Evolutionary conservation across 768 basidiomycete species (phyloP).

Genomic region (Calocera cornea): DNA sequence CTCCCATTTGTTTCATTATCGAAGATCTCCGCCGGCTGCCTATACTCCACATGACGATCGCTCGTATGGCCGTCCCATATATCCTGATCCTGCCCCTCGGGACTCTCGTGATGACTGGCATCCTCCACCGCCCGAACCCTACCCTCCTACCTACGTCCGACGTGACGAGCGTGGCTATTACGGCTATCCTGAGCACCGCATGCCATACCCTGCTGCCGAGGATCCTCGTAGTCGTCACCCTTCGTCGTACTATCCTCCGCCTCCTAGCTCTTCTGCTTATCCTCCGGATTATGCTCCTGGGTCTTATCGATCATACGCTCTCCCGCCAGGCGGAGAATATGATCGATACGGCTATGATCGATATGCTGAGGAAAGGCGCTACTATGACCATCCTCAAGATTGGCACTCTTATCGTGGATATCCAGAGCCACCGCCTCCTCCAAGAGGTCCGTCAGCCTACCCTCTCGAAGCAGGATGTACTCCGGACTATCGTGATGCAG

Average conservation of each 20-base stretch:
- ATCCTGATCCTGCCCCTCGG: neutral
- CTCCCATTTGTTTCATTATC: neutral
- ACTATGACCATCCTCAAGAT: neutral
- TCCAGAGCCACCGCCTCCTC: neutral
- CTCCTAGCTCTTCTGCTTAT: neutral
- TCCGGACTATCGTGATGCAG: neutral
- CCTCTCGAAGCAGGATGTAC: neutral
- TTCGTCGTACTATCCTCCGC: neutral
- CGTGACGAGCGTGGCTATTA: neutral
- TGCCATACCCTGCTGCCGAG: neutral
- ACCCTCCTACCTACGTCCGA: neutral
- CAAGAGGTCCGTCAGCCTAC: neutral
- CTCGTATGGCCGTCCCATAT: neutral
- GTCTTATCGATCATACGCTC: neutral
- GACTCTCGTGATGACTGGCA: neutral
- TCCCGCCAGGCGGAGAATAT: neutral
- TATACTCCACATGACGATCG: neutral
- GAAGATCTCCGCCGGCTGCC: neutral
- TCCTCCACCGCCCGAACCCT: neutral
- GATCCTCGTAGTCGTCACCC: neutral
- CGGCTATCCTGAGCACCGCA: neutral
- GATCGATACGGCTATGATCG: neutral
- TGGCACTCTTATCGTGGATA: neutral
- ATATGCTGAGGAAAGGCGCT: neutral
- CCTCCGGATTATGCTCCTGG: neutral